Evolutionary conservation across 2,329 filamentous ascomycete species (phyloP), one percentile per base, ranked within the genome.

Genomic region (Ascochyta fabae): DNA sequence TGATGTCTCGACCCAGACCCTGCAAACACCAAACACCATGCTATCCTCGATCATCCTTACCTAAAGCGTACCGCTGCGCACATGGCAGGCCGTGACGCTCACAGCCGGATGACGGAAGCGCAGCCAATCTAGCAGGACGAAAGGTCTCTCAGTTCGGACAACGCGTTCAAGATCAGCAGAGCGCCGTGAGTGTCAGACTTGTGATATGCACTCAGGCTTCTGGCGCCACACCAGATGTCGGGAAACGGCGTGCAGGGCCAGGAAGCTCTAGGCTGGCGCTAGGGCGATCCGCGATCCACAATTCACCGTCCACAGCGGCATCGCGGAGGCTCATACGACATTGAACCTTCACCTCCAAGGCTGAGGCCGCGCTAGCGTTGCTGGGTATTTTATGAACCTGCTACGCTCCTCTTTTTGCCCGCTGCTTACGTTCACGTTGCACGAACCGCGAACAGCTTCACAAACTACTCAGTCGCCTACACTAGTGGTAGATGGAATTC

Each of bases 401-500:
- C 56, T 62, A 56, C 60, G 55, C 61, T 53, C 60, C 58, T 49
- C 48, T 60, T 55, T 62, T 53, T 46, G 40, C 42, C 33, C 29
- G 34, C 38, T 51, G 42, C 41, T 47, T 23, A 35, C 42, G 26
- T 48, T 51, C 54, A 40, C 47, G 44, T 54, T 41, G 40, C 56
- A 47, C 48, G 51, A 51, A 52, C 53, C 53, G 53, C 47, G 53
- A 56, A 56, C 53, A 56, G 47, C 38, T 31, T 53, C 16, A 43
- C 51, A 23, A 53, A 26, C 39, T 49, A 40, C 35, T 50, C 48
- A 42, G 26, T 26, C 43, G 16, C 26, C 48, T 35, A 38, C 27
- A 22, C 48, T 26, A 56, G 50, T 56, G 50, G 59, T 68, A 64
- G 57, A 75, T 75, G 71, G 68, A 68, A 55, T 75, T 71, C 54